phyloP scores from a whole-genome alignment of 768 basidiomycete genomes.

The Mycena belliarum region DNA sequence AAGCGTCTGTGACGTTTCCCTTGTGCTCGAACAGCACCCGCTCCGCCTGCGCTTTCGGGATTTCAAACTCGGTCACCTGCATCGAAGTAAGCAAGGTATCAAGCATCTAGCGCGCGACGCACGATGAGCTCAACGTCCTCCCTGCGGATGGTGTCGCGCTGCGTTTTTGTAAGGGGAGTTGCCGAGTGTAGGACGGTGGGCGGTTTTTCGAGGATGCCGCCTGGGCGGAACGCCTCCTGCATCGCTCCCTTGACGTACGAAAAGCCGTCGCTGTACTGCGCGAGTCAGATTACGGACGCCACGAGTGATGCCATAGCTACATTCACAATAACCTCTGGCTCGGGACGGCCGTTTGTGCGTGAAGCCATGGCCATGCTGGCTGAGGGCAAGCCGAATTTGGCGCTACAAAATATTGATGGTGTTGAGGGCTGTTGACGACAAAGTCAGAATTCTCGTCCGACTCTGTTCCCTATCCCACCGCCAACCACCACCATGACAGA shows the following conservation, averaged over 20 bases:
- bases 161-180: constrained; percentile 34
- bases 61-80: constrained; percentile 67
- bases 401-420: not conserved
- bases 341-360: constrained; percentile 51
- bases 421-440: not conserved
- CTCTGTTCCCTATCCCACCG: not conserved
- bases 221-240: constrained; percentile 61
- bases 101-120: constrained; percentile 23
- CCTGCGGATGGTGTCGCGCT: constrained; percentile 50
- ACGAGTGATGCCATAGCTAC: constrained; percentile 35
- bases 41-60: constrained; percentile 59
- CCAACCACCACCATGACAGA: constrained; percentile 39
- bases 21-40: constrained; percentile 53
- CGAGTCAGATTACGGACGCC: not conserved
- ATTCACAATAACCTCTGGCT: constrained; percentile 67
- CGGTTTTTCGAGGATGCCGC: constrained; percentile 57
- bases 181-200: constrained; percentile 28
- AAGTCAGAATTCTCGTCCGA: constrained; percentile 11
- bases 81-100: not conserved
- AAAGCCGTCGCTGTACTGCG: constrained; percentile 64
- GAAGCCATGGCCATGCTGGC: constrained; percentile 6
- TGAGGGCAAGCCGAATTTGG: not conserved
- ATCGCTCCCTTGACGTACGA: constrained; percentile 68
- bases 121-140: constrained; percentile 72
- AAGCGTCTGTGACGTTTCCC: constrained; percentile 53